Conservation (phyloP, 345 rosid genomes). For the Linum tenue region DNA sequence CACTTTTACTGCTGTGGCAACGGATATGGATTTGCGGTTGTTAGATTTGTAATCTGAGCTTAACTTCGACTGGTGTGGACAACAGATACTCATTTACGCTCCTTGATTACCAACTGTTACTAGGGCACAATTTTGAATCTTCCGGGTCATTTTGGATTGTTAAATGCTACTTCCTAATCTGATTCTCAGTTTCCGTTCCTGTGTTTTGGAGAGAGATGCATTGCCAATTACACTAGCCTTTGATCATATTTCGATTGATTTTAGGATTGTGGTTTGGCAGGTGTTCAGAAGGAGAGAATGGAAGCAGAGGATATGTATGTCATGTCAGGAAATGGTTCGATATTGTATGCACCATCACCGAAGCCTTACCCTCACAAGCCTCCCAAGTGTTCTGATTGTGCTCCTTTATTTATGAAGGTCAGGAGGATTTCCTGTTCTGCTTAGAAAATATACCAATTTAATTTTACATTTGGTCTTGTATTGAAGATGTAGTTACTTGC, state of each 20-base stretch:
- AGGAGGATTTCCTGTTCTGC: neutral
- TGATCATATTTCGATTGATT: no score
- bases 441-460: neutral
- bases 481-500: no score
- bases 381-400: slow-evolving; percentile 88
- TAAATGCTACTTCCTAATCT: neutral
- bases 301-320: slow-evolving; percentile 85
- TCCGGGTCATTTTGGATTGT: neutral
- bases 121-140: neutral
- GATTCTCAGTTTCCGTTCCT: neutral
- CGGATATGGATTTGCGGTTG: neutral
- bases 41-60: neutral
- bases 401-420: slow-evolving; percentile 86
- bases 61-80: neutral
- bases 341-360: slow-evolving; percentile 60
- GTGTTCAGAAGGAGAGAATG: slow-evolving; percentile 99
- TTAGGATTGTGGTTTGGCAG: slow-evolving; percentile 26
- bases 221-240: no score
- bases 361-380: slow-evolving; percentile 80
- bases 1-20: neutral
- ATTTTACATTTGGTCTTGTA: neutral
- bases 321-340: slow-evolving; percentile 55
- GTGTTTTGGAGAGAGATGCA: neutral
- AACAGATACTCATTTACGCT: no score
- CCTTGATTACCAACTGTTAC: no score